Base-by-base conservation (phyloP, 2,329 filamentous ascomycete species). In the Pezicula carpinea region DNA sequence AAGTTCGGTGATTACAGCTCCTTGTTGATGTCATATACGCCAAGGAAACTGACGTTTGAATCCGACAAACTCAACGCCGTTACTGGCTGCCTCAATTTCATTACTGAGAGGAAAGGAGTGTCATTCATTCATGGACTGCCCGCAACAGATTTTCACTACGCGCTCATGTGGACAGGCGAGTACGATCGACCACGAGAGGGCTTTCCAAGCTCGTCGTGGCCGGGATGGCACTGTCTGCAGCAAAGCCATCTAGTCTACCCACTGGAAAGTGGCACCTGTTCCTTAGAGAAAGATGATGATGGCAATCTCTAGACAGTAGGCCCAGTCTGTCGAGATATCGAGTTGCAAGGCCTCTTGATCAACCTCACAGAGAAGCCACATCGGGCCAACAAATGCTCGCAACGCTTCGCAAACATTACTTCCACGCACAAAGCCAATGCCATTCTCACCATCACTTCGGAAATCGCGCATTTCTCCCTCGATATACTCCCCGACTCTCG, bases 11-110 rank as follows among this genome's bases (percentile, higher is more conserved):
- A 38, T 7, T 45, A 45, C 19, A n/a, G n/a, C 14, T 32, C 32
- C 21, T 15, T 45, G 11, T 11, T 45, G 11, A 19, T 32, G 14
- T 11, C 32, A 17, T 45, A 45, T 18, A 38, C 35, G 5, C 32
- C n/a, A 10, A 19, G 43, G n/a, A 36, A 45, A 14, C n/a, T 45
- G n/a, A 39, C 43, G 11, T 38, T 38, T 39, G 43, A 45, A 17
- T 45, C 43, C 5, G 43, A 45, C 33, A 45, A 39, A 39, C 22
- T 45, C n/a, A 39, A 39, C 19, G 43, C 43, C 32, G 39, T 45
- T 18, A 21, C 32, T 0, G 43, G 43, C n/a, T 45, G 43, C 34
- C 32, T 45, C 32, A 45, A 45, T 31, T 17, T 39, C 8, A 38
- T 45, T 23, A 32, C 43, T 5, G 17, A 39, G 13, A 23, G n/a